Evolutionary conservation across 192 early-diverging fungal genomes (phyloP).

Genomic region (Linnemannia hyalina): DNA sequence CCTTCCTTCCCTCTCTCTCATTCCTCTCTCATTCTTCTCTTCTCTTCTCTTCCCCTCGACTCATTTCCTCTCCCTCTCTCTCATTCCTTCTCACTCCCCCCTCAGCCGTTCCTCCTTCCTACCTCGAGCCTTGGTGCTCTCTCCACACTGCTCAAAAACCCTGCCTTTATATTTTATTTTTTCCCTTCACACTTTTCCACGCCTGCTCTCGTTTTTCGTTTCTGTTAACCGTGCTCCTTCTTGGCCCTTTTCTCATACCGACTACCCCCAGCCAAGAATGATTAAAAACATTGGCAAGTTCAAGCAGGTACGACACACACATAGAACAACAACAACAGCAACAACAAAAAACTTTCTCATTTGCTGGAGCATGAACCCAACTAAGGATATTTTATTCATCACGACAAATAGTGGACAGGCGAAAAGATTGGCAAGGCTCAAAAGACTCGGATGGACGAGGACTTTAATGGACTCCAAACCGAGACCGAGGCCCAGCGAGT

Average conservation of each 20-base stretch:
- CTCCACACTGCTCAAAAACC: slow-evolving; percentile 2
- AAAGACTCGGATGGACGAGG: slow-evolving; percentile 32
- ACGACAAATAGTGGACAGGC: slow-evolving; percentile 19
- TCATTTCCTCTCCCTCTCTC: background rate
- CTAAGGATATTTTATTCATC: background rate
- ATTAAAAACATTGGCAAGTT: slow-evolving; percentile 52
- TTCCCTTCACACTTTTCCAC: background rate
- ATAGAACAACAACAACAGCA: background rate
- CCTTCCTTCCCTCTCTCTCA: too few relatives aligned
- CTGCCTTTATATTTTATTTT: too few relatives aligned
- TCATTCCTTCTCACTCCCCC: background rate
- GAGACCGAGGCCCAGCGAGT: slow-evolving; percentile 20
- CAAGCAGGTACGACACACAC: slow-evolving; percentile 22
- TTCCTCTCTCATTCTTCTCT: background rate
- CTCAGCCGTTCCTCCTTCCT: background rate
- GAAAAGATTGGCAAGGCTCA: slow-evolving; percentile 36
- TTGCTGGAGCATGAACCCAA: background rate
- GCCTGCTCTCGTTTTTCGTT: background rate
- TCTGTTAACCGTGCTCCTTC: background rate
- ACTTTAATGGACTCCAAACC: slow-evolving; percentile 12
- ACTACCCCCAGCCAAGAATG: background rate
- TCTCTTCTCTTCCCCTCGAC: background rate
- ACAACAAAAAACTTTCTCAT: background rate
- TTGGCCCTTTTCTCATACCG: background rate
- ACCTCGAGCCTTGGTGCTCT: background rate